Conservation (phyloP, 495 filamentous ascomycete genomes). For the Lasiosphaeria hispida region DNA sequence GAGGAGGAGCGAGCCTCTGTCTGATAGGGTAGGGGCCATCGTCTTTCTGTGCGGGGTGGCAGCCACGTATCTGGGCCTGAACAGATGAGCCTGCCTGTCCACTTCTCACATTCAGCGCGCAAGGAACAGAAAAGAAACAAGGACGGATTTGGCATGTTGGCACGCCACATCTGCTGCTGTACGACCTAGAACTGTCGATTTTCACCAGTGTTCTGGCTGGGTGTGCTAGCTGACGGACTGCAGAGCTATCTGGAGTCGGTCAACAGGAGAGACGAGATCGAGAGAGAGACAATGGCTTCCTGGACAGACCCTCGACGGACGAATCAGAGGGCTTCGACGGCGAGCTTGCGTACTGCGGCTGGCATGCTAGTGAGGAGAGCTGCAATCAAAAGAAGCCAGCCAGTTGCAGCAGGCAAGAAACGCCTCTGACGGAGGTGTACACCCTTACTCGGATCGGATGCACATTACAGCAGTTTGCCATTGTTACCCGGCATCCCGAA, state of each 20-base stretch:
- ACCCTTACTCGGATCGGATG: no score
- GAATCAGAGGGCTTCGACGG: not conserved
- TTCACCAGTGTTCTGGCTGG: not conserved
- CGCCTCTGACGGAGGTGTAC: not conserved
- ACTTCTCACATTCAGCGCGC: not conserved
- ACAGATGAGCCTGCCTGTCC: slow-evolving; percentile 1
- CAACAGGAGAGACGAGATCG: no score
- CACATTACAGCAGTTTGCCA: no score
- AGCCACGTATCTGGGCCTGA: not conserved
- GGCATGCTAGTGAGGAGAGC: not conserved
- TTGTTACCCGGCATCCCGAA: slow-evolving; percentile 2
- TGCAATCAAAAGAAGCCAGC: not conserved
- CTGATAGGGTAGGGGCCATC: not conserved
- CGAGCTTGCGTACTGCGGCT: slow-evolving; percentile 6
- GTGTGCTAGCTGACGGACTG: not conserved
- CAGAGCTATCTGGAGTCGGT: not conserved
- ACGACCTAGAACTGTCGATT: slow-evolving; percentile 7
- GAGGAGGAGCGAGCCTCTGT: not conserved
- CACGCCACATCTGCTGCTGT: slow-evolving; percentile 22
- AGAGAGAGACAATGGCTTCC: slow-evolving; percentile 16
- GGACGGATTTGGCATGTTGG: slow-evolving; percentile 9
- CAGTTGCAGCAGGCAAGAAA: not conserved
- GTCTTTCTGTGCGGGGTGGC: slow-evolving; percentile 2
- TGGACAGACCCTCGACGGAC: not conserved
- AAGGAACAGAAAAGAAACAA: not conserved